phyloP scores from a whole-genome alignment of 495 filamentous ascomycete genomes.

The Penicillium roqueforti region DNA sequence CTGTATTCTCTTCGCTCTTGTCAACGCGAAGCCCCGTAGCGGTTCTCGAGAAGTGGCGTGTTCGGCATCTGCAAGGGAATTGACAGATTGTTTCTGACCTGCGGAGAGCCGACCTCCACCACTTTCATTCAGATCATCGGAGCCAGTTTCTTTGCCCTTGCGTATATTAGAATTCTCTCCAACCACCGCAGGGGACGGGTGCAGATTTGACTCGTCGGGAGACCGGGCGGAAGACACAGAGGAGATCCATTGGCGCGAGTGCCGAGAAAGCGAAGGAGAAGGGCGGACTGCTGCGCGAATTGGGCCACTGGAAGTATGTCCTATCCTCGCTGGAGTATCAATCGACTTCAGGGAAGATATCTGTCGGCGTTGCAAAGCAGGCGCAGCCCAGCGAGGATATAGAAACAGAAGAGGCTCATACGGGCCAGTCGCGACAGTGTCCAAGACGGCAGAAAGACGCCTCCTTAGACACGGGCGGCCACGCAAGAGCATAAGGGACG shows the following conservation, averaged over 20 bases:
- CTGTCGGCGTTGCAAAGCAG: conserved; percentile 22
- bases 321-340: conserved; percentile 1
- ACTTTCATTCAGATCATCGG: not conserved
- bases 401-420: conserved; percentile 46
- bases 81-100: not conserved
- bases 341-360: conserved; percentile 18
- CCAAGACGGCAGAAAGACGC: conserved; percentile 36
- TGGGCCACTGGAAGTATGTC: not conserved
- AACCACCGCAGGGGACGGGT: not conserved
- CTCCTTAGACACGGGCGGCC: conserved; percentile 41
- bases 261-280: conserved; percentile 17
- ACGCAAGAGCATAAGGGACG: conserved; percentile 38
- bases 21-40: not conserved
- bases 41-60: not conserved
- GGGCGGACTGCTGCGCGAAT: not conserved
- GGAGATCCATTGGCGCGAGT: conserved; percentile 30
- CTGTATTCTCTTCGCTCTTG: not conserved
- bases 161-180: not conserved
- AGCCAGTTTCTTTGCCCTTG: not conserved
- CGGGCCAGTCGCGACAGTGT: conserved; percentile 33
- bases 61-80: not conserved
- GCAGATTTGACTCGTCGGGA: not conserved
- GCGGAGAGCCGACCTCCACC: not conserved
- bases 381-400: conserved; percentile 42
- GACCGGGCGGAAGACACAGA: conserved; percentile 3